Evolutionary conservation across 2,329 filamentous ascomycete genomes (phyloP).

Genomic region (Dissoconium aciculare): DNA sequence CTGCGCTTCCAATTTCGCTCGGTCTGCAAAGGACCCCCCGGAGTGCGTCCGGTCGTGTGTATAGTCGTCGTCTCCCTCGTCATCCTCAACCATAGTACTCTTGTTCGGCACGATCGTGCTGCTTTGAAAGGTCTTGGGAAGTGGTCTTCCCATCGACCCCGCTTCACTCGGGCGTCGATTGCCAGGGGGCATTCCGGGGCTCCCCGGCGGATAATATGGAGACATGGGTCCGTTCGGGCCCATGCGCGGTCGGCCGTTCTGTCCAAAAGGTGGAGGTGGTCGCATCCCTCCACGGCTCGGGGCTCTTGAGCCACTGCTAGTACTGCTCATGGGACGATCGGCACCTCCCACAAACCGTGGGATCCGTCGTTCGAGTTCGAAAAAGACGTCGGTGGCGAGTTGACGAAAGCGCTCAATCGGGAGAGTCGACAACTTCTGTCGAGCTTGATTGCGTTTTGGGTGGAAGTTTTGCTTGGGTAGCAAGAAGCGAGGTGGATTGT

Average conservation of each 20-base stretch:
- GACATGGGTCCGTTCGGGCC: constrained; percentile 11
- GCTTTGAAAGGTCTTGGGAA: constrained; percentile 68
- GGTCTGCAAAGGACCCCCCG: constrained; percentile 38
- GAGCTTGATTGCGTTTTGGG: constrained; percentile 93
- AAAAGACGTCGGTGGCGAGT: constrained; percentile 88
- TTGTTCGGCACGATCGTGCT: constrained; percentile 97
- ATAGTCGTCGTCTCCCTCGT: constrained; percentile 40
- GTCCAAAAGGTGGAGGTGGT: constrained; percentile 20
- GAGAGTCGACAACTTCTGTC: constrained; percentile 83
- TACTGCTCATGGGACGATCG: constrained; percentile 43
- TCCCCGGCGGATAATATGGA: constrained; percentile 13
- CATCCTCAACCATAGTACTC: constrained; percentile 92
- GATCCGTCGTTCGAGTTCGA: constrained; percentile 80
- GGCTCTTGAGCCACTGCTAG: constrained; percentile 14
- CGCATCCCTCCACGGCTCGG: constrained; percentile 23
- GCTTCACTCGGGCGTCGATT: constrained; percentile 24
- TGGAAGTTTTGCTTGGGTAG: constrained; percentile 82
- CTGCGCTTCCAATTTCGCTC: constrained; percentile 59
- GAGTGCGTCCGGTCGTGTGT: constrained; percentile 8
- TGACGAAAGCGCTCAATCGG: constrained; percentile 78
- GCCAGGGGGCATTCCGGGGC: constrained; percentile 28
- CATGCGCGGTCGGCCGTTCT: constrained; percentile 14
- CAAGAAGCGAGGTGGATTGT: constrained; percentile 53
- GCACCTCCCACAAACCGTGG: constrained; percentile 59
- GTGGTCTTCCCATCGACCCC: constrained; percentile 47